Conservation (phyloP, 1,139 yeast genomes). For the Diutina sp. region DNA sequence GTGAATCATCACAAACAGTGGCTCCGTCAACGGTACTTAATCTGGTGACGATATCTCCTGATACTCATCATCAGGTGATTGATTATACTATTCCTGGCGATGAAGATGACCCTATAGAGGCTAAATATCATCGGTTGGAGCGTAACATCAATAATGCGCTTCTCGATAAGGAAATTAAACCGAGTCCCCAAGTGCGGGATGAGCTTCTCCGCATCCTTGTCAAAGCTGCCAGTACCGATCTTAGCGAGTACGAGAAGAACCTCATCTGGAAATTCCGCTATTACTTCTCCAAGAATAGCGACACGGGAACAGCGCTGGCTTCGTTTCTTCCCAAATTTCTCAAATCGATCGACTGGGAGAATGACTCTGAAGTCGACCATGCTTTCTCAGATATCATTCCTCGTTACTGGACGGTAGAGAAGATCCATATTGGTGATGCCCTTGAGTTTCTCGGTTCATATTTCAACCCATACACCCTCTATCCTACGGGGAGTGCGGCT, state of each 20-base stretch:
- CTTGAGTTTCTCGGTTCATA: conserved; percentile 74
- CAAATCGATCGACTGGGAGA: conserved; percentile 82
- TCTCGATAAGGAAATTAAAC: conserved; percentile 76
- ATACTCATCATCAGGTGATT: not conserved
- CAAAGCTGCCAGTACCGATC: conserved; percentile 75
- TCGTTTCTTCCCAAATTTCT: conserved; percentile 75
- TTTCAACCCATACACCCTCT: conserved; percentile 32
- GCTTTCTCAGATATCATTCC: conserved; percentile 48
- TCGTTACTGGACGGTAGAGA: conserved; percentile 39
- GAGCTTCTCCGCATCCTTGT: conserved; percentile 54
- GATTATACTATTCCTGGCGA: not conserved
- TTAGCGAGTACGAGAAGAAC: conserved; percentile 76
- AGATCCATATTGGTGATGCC: conserved; percentile 86
- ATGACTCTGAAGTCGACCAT: conserved; percentile 66
- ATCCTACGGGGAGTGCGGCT: conserved; percentile 8
- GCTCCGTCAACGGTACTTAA: not conserved
- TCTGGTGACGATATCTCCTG: not conserved
- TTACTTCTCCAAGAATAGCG: conserved; percentile 55
- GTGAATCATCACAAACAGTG: not conserved
- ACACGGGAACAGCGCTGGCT: conserved; percentile 9
- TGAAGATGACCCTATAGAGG: conserved; percentile 62
- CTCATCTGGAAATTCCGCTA: conserved; percentile 87
- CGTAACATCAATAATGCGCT: conserved; percentile 66
- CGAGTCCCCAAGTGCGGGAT: conserved; percentile 74
- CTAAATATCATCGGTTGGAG: conserved; percentile 72